These are phyloP conservation scores for Exophiala xenobiotica DNA, from an alignment of 2,329 filamentous ascomycete species.

Conservation along the genomic window DNA sequence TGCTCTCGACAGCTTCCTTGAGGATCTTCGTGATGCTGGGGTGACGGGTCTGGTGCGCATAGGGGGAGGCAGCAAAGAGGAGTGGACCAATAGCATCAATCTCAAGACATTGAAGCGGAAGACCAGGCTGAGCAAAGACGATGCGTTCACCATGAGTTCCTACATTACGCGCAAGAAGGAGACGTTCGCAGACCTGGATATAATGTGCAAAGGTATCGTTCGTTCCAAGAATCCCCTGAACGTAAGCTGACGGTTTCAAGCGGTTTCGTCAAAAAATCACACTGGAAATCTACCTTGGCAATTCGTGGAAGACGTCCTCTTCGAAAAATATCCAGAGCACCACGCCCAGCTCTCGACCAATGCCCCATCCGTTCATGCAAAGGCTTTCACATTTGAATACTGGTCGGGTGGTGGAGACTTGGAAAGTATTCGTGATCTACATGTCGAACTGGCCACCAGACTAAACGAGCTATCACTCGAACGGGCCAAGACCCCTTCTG, in stretches of 20 bases:
- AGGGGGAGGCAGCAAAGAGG: constrained; percentile 33
- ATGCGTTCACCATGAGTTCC: not conserved
- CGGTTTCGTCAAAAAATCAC: constrained; percentile 12
- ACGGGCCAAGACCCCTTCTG: not conserved
- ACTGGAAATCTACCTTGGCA: constrained; percentile 20
- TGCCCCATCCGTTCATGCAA: constrained; percentile 7
- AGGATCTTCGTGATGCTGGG: constrained; percentile 31
- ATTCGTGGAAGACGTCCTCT: constrained; percentile 16
- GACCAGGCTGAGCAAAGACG: constrained; percentile 11
- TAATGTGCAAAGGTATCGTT: constrained; percentile 21
- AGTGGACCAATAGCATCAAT: constrained; percentile 27
- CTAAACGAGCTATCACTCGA: constrained; percentile 4
- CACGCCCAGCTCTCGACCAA: constrained; percentile 22
- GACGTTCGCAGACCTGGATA: constrained; percentile 11
- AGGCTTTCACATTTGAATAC: constrained; percentile 31
- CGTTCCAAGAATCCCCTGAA: not conserved
- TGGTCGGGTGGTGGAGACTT: constrained; percentile 33
- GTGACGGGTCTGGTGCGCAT: constrained; percentile 33
- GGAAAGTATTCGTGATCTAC: constrained; percentile 28
- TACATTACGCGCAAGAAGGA: constrained; percentile 8
- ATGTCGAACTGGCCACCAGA: constrained; percentile 28
- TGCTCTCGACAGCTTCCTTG: constrained; percentile 35
- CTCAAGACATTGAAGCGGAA: constrained; percentile 19
- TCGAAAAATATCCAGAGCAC: constrained; percentile 10
- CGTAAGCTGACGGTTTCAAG: constrained; percentile 4